Percentiles rank a stretch among this genome's conserved stretches.
Conservation (phyloP, 257 asterid genomes). For the Verbascum thapsus region DNA sequence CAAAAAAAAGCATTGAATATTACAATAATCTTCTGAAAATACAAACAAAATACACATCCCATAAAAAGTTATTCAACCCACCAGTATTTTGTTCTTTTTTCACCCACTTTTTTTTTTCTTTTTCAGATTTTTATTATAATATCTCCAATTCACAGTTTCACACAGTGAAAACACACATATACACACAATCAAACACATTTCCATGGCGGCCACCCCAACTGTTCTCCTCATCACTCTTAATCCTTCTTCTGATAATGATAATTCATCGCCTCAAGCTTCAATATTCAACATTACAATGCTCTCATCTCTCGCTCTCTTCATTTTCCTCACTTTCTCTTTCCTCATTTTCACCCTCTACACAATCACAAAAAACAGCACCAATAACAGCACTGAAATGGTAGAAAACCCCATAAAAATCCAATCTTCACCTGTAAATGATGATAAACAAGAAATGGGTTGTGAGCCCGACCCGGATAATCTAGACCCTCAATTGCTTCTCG, state of each 20-base stretch:
- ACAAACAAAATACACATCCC: slow-evolving; percentile 28
- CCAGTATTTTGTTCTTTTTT: slow-evolving; percentile 25
- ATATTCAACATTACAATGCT: slow-evolving; percentile 33
- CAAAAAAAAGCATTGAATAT: slow-evolving; percentile 14
- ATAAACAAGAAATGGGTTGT: slow-evolving; percentile 25
- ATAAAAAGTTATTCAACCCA: slow-evolving; percentile 22
- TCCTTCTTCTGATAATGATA: slow-evolving; percentile 20
- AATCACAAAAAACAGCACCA: slow-evolving; percentile 31
- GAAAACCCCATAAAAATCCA: slow-evolving; percentile 34
- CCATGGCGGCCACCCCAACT: slow-evolving; percentile 57
- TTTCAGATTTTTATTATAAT: no score
- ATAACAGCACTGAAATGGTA: slow-evolving; percentile 16
- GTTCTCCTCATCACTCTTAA: slow-evolving; percentile 30
- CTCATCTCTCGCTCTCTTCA: slow-evolving; percentile 36
- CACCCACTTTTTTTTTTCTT: slow-evolving; percentile 21
- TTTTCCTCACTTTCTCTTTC: slow-evolving; percentile 41
- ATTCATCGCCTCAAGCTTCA: slow-evolving; percentile 35
- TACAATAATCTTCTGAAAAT: slow-evolving; percentile 12
- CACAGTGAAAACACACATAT: slow-evolving; percentile 26
- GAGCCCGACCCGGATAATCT: slow-evolving; percentile 43
- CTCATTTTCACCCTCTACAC: slow-evolving; percentile 49
- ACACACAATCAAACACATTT: slow-evolving; percentile 6
- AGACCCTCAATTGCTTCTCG: slow-evolving; percentile 52
- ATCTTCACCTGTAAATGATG: slow-evolving; percentile 39
- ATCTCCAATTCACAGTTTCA: slow-evolving; percentile 22